These are phyloP conservation scores for Malbranchea zuffiana DNA, from an alignment of 2,329 filamentous ascomycete species.

Conservation along the genomic window DNA sequence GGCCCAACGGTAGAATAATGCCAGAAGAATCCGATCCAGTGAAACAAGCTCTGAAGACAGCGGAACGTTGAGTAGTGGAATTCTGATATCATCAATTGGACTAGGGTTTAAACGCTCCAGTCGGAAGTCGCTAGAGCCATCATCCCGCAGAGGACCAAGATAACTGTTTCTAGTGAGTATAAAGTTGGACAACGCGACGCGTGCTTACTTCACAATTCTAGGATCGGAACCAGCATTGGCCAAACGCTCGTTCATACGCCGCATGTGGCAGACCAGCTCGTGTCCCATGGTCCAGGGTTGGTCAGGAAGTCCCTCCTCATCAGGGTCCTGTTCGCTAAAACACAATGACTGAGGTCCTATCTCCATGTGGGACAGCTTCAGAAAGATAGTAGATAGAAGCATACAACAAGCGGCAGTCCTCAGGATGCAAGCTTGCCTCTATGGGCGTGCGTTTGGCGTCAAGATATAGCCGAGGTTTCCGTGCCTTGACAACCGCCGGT, in stretches of 20 bases:
- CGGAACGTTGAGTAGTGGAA: slow-evolving; percentile 2
- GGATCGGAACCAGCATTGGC: slow-evolving; percentile 2
- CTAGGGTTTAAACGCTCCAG: slow-evolving; percentile 6
- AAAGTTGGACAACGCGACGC: neutral
- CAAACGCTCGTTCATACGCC: slow-evolving; percentile 1
- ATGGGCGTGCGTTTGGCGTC: neutral
- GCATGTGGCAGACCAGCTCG: slow-evolving; percentile 2
- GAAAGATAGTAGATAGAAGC: slow-evolving; percentile 1
- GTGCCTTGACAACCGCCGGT: too few species aligned
- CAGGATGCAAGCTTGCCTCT: slow-evolving; percentile 4
- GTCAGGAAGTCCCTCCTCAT: neutral
- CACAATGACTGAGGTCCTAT: slow-evolving; percentile 7
- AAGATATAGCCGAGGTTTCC: too few species aligned
- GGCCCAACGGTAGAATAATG: slow-evolving; percentile 6
- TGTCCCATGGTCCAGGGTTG: neutral
- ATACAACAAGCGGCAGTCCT: slow-evolving; percentile 5
- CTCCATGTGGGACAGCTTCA: slow-evolving; percentile 3
- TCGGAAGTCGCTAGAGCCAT: slow-evolving; percentile 1
- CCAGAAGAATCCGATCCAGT: neutral
- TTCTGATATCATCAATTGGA: slow-evolving; percentile 2
- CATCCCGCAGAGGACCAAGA: slow-evolving; percentile 2
- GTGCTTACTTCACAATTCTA: slow-evolving; percentile 8
- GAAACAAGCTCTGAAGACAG: neutral
- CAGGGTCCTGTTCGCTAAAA: too few species aligned
- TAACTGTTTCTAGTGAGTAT: slow-evolving; percentile 1